Conservation (phyloP, 228 moss, liverwort and hornwort genomes). For the Sphagnum magellanicum region DNA sequence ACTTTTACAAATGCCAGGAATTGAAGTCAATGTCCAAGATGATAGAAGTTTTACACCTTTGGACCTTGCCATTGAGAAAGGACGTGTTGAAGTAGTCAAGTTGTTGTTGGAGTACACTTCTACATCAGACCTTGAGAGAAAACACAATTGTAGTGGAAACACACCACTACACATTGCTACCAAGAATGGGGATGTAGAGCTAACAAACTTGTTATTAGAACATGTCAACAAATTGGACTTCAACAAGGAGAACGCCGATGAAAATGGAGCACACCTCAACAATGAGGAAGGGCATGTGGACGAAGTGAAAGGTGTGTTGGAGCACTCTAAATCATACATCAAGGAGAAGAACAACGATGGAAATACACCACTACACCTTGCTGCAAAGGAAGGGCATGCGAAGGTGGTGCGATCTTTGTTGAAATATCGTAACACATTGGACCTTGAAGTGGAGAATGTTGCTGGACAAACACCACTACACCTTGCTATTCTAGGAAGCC, state of each 20-base stretch:
- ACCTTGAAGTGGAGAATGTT: slow-evolving; percentile 15
- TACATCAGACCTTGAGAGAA: too few species aligned
- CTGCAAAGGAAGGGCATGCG: slow-evolving; percentile 11
- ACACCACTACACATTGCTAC: slow-evolving; percentile 32
- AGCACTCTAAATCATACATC: not conserved
- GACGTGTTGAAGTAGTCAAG: too few species aligned
- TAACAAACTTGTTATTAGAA: too few species aligned
- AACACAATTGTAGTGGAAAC: not conserved
- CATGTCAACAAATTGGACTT: too few species aligned
- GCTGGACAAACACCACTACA: slow-evolving; percentile 3
- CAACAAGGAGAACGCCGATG: too few species aligned
- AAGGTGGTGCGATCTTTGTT: slow-evolving; percentile 14
- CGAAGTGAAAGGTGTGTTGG: slow-evolving; percentile 6
- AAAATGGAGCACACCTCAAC: too few species aligned
- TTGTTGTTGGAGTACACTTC: too few species aligned
- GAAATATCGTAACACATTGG: not conserved
- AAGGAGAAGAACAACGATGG: slow-evolving; percentile 11
- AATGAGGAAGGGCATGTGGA: slow-evolving; percentile 5
- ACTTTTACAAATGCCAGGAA: too few species aligned
- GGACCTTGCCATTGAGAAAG: too few species aligned
- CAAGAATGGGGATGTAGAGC: not conserved
- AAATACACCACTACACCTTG: slow-evolving; percentile 25
- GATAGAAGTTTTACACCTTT: too few species aligned
- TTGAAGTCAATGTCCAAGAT: too few species aligned
- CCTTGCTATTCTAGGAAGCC: too few species aligned